Evolutionary conservation across 139 green algal species (phyloP), one percentile per base, ranked within the genome.

Genomic region (Chlamydomonas sp.): DNA sequence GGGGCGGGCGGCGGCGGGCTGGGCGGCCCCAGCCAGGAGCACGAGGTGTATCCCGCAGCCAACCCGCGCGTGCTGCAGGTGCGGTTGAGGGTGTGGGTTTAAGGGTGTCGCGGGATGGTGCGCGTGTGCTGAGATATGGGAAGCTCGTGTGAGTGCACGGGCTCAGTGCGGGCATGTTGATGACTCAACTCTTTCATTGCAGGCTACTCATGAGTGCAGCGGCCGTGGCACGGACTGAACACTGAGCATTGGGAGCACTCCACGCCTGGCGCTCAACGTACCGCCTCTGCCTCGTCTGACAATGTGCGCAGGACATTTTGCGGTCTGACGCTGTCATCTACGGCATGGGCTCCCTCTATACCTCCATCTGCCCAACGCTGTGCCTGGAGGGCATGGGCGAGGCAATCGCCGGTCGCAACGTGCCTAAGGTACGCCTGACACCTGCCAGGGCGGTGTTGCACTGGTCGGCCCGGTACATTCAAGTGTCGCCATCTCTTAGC

Each of bases 281-380:
- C 31, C 31, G 31, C 31, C 31, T 49, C 31, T 49, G 31, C 31
- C 31, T 49, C 31, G 31, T 49, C 31, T 31, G n/a, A 1, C 73
- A 7, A 78, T 2, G 20, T 20, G 4, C 3, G 9, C 63, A 92
- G 73, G 89, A 97, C 80, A 62, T 99, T 7, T 64, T 81, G 17
- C 57, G 78, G 0, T 92, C 94, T 2, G 96, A 99, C 73, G 96
- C 93, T 6, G 88, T 99, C 57, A 86, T 99, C 4, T 99, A 99
- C 81, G 98, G 96, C 91, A 99, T 99, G 94, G 98, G 98, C 71
- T 99, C 96, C 1, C 93, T 99, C 1, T 99, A 99, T 94, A 99
- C 98, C 61, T 97, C 92, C 91, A 98, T 99, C 88, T 96, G 94
- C 87, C 98, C 98, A 20, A 96, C 92, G 57, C 91, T 99, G 49